Evolutionary conservation across 129 eudicot species (phyloP).

Genomic region (Arctium lappa): DNA sequence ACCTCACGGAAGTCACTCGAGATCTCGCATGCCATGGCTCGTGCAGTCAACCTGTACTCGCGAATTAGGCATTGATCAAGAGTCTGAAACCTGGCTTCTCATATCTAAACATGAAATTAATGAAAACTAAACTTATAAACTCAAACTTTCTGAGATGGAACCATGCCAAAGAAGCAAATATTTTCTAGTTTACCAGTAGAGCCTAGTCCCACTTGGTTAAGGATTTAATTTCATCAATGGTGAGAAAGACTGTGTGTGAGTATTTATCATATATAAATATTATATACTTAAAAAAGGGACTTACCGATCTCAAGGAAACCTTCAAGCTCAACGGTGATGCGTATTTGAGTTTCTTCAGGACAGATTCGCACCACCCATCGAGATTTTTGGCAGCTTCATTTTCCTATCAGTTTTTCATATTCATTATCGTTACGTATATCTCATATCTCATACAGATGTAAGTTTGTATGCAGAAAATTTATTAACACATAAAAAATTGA

Average conservation of each 20-base stretch:
- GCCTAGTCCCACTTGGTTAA: not conserved
- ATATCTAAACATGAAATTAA: constrained; percentile 43
- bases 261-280: too few relatives aligned
- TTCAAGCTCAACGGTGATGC: constrained; percentile 72
- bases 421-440: not conserved
- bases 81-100: constrained; percentile 86
- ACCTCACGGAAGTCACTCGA: constrained; percentile 74
- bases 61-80: constrained; percentile 73
- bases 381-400: constrained; percentile 48
- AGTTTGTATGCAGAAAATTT: not conserved
- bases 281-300: constrained; percentile 15
- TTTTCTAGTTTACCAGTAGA: not conserved
- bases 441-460: not conserved
- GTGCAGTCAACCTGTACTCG: constrained; percentile 73
- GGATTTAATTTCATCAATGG: not conserved
- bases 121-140: not conserved
- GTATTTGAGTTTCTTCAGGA: constrained; percentile 42
- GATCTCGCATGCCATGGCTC: constrained; percentile 48
- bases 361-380: constrained; percentile 50
- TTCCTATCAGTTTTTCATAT: constrained; percentile 41
- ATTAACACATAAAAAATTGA: not conserved
- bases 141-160: not conserved
- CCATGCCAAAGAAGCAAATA: not conserved
- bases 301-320: constrained; percentile 63
- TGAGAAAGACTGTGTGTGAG: not conserved